These are phyloP conservation scores for Bremia lactucae DNA, from an alignment of 352 stramenopile species.

Conservation along the genomic window DNA sequence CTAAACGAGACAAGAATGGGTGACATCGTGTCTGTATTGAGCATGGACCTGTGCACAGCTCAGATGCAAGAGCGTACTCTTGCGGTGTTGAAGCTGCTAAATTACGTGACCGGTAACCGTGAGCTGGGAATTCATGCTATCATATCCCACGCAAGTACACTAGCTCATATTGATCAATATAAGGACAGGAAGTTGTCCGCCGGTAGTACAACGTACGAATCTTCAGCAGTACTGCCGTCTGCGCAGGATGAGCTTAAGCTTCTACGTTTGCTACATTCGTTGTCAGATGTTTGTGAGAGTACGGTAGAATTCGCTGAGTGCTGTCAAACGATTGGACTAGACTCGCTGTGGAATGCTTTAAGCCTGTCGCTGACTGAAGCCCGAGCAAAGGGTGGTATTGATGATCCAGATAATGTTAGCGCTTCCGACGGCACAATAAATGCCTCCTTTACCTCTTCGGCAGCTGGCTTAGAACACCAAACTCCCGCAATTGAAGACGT, in stretches of 20 bases:
- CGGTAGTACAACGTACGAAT: slow-evolving; percentile 34
- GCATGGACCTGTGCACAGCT: slow-evolving; percentile 66
- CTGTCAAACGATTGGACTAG: slow-evolving; percentile 53
- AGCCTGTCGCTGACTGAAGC: slow-evolving; percentile 69
- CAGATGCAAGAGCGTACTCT: slow-evolving; percentile 80
- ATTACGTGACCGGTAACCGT: slow-evolving; percentile 50
- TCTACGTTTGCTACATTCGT: slow-evolving; percentile 91
- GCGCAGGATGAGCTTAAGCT: slow-evolving; percentile 91
- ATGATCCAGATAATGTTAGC: slow-evolving; percentile 40
- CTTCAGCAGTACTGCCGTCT: slow-evolving; percentile 64
- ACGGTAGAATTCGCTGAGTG: slow-evolving; percentile 63
- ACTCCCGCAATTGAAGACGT: slow-evolving; percentile 41
- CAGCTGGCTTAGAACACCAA: slow-evolving; percentile 13
- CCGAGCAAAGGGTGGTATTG: slow-evolving; percentile 50
- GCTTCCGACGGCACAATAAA: slow-evolving; percentile 1
- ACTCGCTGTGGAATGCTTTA: slow-evolving; percentile 67
- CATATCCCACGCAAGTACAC: slow-evolving; percentile 39
- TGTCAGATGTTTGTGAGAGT: slow-evolving; percentile 78
- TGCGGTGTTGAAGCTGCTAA: slow-evolving; percentile 67
- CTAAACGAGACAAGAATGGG: slow-evolving; percentile 44
- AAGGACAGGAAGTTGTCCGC: slow-evolving; percentile 11
- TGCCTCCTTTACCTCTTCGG: slow-evolving; percentile 23
- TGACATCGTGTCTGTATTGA: slow-evolving; percentile 56
- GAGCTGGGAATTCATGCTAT: slow-evolving; percentile 54
- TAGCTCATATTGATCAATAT: slow-evolving; percentile 31